Conservation (phyloP, 768 basidiomycete species). For the Tricholoma bakamatsutake region DNA sequence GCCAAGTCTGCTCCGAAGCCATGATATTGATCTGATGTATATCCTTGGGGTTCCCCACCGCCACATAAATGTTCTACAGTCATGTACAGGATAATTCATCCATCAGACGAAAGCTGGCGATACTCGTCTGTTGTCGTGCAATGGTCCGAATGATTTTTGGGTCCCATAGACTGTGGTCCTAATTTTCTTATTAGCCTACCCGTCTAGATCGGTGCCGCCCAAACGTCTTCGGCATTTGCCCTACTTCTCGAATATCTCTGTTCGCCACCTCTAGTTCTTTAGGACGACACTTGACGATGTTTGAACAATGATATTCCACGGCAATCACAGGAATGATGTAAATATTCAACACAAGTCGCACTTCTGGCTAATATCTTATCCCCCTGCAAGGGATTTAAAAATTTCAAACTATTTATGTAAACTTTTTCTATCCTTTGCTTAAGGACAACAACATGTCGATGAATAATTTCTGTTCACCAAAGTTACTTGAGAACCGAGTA, state of each 20-base stretch:
- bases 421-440: no score
- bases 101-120: neutral
- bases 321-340: no score
- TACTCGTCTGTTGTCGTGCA: conserved; percentile 10
- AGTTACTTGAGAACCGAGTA: no score
- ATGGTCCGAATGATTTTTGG: conserved; percentile 43
- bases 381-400: no score
- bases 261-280: conserved; percentile 21
- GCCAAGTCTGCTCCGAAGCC: no score
- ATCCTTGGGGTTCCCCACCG: conserved; percentile 60
- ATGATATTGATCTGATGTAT: no score
- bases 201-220: conserved; percentile 30
- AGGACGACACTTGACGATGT: conserved; percentile 6
- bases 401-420: no score
- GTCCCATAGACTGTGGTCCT: conserved; percentile 32
- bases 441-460: no score
- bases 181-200: conserved; percentile 32
- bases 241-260: conserved; percentile 37
- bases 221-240: conserved; percentile 19
- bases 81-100: conserved; percentile 63
- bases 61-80: conserved; percentile 44
- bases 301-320: no score
- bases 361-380: no score
- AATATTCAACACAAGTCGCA: no score
- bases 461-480: no score